Percentiles rank a stretch among this genome's conserved stretches.
Conservation (phyloP, 106 monocot species). For the Allium sativum region DNA sequence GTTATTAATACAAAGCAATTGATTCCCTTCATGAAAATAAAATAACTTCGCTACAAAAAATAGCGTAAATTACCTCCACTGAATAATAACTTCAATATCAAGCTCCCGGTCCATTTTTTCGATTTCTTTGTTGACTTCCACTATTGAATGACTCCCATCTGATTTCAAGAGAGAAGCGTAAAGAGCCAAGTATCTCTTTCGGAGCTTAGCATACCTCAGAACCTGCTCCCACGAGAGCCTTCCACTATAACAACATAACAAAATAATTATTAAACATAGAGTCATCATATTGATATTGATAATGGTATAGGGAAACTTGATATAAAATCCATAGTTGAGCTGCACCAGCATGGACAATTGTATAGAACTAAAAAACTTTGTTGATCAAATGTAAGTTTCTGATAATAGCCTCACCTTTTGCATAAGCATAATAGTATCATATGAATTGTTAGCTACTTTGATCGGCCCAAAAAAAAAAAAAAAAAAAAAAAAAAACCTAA, state of each 20-base stretch:
- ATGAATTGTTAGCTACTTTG: too few species aligned
- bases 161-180: constrained; percentile 91
- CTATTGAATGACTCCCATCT: constrained; percentile 35
- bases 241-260: constrained; percentile 51
- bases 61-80: constrained; percentile 72
- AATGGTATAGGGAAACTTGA: not conserved
- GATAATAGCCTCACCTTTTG: too few species aligned
- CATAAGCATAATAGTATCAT: too few species aligned
- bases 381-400: too few species aligned
- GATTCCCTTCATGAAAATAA: too few species aligned
- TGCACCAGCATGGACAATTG: not conserved
- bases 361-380: too few species aligned
- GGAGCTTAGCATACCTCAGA: constrained; percentile 66
- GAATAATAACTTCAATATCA: constrained; percentile 94
- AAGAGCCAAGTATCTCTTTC: constrained; percentile 78
- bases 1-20: too few species aligned
- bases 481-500: too few species aligned
- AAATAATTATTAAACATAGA: not conserved
- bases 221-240: constrained; percentile 95
- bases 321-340: not conserved
- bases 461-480: too few species aligned
- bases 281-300: not conserved
- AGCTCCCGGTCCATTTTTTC: constrained; percentile 69
- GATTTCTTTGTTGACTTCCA: constrained; percentile 76
- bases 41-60: too few species aligned